Base-by-base conservation (phyloP, 2,329 filamentous ascomycete species). In the Nemania diffusa region DNA sequence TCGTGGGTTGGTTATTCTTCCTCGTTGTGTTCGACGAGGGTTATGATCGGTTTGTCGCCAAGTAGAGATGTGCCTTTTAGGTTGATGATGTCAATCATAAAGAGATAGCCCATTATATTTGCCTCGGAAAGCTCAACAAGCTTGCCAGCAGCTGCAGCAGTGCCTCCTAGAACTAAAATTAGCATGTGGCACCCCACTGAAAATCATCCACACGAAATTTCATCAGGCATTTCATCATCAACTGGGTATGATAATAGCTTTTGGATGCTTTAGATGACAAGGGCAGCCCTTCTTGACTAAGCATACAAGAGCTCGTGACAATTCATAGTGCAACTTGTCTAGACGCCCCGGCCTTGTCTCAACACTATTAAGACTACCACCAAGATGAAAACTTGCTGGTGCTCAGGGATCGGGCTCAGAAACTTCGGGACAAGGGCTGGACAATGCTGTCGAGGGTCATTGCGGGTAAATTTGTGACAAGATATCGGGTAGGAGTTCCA, bases 41-140 rank as follows among this genome's bases (percentile, higher is more conserved):
- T 97, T 79, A 92, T 88, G 59, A 94, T 91, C 11, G 94, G 93
- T 55, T 82, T 80, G 63, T 90, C 91, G 73, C 91, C 89, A 73
- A 99, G 91, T 87, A 97, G 96, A 70, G 94, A 91, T 74, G 93
- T 90, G 73, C 96, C 96, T 79, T 97, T 93, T 73, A 99, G 89
- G 82, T 96, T 95, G 75, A 94, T 91, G 71, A 99, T 91, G 81
- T 98, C 95, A 79, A 98, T 92, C 76, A 99, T 92, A 85, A 99
- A 99, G 70, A 97, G 84, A 82, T 92, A 98, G 74, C 93, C 95
- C 66, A 97, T 82, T 53, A 98, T 85, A n/a, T 88, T 85, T 72
- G 94, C 96, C 73, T 94, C 93, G 72, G 97, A 88, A 81, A 97
- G 90, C 79, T 90, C 86, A 74, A 98, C 92, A 67, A 99, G 91